Percentiles rank a stretch among this genome's conserved stretches.
phyloP scores from a whole-genome alignment of 2,329 filamentous ascomycete species.

The Pyrenophora graminea region DNA sequence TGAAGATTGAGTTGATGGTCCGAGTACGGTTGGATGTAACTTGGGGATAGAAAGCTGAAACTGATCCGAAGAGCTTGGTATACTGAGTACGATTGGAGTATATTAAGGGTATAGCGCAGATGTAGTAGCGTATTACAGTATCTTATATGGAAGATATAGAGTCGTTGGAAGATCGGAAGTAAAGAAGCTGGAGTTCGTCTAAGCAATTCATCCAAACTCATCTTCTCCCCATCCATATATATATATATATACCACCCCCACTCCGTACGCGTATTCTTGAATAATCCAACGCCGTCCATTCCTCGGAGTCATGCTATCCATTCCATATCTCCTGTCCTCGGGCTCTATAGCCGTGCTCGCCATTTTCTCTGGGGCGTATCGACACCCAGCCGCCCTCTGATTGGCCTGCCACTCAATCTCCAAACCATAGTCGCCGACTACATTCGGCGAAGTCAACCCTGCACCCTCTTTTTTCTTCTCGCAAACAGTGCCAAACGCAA shows the following conservation, averaged over 20 bases:
- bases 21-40: neutral
- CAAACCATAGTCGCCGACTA: constrained; percentile 26
- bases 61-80: neutral
- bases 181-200: neutral
- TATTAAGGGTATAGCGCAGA: neutral
- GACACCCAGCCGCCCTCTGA: neutral
- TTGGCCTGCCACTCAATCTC: constrained; percentile 6
- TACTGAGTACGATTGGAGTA: neutral
- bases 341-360: neutral
- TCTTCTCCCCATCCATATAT: neutral
- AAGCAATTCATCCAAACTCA: neutral
- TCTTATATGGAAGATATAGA: neutral
- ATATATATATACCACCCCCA: neutral
- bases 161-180: neutral
- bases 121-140: neutral
- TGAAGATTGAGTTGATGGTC: constrained; percentile 9
- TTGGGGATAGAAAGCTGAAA: neutral
- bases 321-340: neutral
- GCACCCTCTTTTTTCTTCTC: neutral
- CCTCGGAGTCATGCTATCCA: neutral
- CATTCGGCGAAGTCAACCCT: constrained; percentile 16
- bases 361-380: neutral
- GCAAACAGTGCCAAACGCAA: neutral
- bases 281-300: neutral
- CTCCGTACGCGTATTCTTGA: no score